Evolutionary conservation across 2,329 filamentous ascomycete genomes (phyloP).

Genomic region (Cordyceps militaris): DNA sequence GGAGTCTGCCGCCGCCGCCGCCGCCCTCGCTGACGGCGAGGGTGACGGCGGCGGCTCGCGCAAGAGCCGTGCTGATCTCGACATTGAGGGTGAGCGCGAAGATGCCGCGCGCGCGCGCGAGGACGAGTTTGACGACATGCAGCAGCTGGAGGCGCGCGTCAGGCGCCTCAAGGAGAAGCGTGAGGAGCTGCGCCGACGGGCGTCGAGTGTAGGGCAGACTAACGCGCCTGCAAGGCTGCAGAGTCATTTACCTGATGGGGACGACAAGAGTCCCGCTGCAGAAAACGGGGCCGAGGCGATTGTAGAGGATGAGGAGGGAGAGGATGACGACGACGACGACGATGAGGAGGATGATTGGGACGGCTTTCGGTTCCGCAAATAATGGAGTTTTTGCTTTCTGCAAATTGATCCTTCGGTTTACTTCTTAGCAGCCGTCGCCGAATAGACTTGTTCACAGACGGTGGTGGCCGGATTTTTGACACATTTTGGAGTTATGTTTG

Average conservation of each 20-base stretch:
- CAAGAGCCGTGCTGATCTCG: constrained; percentile 47
- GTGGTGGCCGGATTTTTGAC: neutral
- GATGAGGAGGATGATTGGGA: constrained; percentile 50
- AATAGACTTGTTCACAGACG: neutral
- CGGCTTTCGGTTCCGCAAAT: constrained; percentile 43
- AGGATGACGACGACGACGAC: constrained; percentile 36
- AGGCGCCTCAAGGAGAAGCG: constrained; percentile 61
- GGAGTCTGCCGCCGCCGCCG: constrained; percentile 49
- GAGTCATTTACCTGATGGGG: neutral
- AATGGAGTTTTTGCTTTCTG: neutral
- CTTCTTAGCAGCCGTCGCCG: neutral
- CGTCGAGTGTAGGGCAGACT: constrained; percentile 22
- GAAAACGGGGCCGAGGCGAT: constrained; percentile 23
- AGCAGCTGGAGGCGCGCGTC: constrained; percentile 66
- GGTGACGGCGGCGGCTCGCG: constrained; percentile 31
- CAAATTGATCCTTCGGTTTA: neutral
- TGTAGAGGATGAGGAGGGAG: constrained; percentile 31
- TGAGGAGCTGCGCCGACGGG: constrained; percentile 51
- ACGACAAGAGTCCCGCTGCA: constrained; percentile 14
- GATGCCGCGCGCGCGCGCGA: constrained; percentile 67
- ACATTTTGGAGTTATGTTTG: constrained; percentile 6
- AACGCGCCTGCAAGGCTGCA: neutral
- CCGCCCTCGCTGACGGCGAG: constrained; percentile 26
- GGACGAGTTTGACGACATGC: constrained; percentile 78
- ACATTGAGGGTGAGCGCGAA: constrained; percentile 62